Evolutionary conservation across 148 eudicot species (phyloP).

Genomic region (Linanthus parryae): DNA sequence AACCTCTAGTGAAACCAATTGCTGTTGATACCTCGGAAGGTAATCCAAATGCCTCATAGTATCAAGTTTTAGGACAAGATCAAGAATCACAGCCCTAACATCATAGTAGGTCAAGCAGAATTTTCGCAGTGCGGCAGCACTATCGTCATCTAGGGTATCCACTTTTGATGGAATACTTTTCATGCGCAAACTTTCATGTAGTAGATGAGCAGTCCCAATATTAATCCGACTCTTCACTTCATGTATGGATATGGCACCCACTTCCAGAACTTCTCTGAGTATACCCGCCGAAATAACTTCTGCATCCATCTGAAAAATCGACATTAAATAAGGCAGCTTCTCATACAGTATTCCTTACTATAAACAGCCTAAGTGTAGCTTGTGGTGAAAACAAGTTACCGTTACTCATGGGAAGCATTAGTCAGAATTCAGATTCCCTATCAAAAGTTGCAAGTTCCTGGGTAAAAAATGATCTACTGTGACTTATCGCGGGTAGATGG

Average conservation of each 20-base stretch:
- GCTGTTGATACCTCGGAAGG: conserved; percentile 82
- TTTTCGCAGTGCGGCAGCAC: conserved; percentile 72
- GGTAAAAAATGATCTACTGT: too few species aligned
- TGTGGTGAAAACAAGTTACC: too few species aligned
- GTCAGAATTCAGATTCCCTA: too few species aligned
- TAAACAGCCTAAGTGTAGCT: too few species aligned
- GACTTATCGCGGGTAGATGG: too few species aligned
- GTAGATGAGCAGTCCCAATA: conserved; percentile 69
- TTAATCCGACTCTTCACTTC: conserved; percentile 66
- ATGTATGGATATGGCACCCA: conserved; percentile 52
- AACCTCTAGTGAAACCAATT: conserved; percentile 65
- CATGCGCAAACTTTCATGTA: conserved; percentile 83
- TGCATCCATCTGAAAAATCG: conserved; percentile 74
- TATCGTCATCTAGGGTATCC: conserved; percentile 69
- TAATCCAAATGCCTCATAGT: conserved; percentile 77
- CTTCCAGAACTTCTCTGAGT: conserved; percentile 77
- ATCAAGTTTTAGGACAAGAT: conserved; percentile 79
- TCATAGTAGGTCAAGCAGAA: conserved; percentile 89
- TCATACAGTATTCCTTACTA: too few species aligned
- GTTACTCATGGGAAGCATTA: too few species aligned
- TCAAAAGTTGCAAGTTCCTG: too few species aligned
- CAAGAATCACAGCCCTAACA: conserved; percentile 75
- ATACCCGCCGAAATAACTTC: conserved; percentile 95
- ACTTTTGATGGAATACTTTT: conserved; percentile 55
- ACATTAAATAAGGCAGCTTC: too few species aligned